These are phyloP conservation scores for Termitomyces sp. DNA, from an alignment of 768 basidiomycete species.

Conservation along the genomic window DNA sequence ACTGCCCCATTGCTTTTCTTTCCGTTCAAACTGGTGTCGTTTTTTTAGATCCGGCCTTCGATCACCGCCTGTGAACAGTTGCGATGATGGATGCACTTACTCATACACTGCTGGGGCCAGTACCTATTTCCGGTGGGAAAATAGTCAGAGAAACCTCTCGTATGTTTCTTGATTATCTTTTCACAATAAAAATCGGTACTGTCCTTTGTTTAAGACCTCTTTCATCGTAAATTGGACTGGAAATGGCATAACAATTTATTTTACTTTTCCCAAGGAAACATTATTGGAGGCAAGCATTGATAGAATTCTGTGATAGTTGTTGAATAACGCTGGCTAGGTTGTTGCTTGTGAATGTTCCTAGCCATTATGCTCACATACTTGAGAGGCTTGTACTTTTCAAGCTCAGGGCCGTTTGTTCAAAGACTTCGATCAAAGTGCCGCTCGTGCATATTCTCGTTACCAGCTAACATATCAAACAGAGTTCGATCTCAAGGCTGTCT, in stretches of 20 bases:
- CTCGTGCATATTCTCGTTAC: neutral
- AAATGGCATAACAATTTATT: no score
- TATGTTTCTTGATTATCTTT: no score
- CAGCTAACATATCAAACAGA: neutral
- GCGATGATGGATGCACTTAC: neutral
- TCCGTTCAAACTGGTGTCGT: neutral
- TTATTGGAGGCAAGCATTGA: no score
- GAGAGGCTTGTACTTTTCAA: neutral
- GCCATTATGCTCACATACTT: neutral
- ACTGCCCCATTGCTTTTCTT: neutral
- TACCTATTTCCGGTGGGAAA: no score
- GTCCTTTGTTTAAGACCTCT: no score
- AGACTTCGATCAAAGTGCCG: neutral
- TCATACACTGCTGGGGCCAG: no score
- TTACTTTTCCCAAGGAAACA: no score
- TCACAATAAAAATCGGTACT: no score
- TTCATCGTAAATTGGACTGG: no score
- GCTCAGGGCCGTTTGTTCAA: neutral
- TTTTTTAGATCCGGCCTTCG: neutral
- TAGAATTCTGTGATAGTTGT: neutral
- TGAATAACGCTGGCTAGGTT: neutral
- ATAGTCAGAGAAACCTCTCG: no score
- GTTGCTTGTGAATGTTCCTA: neutral
- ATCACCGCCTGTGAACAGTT: neutral
- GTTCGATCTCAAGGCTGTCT: neutral